Base-by-base conservation (phyloP, 2,329 filamentous ascomycete genomes). In the Pyricularia pennisetigena region DNA sequence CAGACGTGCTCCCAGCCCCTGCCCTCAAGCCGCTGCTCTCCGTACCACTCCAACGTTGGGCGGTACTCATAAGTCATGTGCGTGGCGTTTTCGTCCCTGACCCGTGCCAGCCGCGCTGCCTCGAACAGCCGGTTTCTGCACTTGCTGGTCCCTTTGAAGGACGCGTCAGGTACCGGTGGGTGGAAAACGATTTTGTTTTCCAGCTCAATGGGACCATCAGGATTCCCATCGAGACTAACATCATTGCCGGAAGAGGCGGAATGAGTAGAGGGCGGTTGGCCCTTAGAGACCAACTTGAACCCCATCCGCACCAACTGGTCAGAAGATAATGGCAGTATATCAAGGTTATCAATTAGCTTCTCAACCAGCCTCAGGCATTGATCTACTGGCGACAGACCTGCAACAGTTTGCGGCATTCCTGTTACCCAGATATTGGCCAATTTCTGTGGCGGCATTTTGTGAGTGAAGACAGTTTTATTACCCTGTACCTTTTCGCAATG, bases 21-120 rank as follows among this genome's bases (percentile, higher is more conserved):
- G 2, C 82, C 83, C 72, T 84, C 82, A 0, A 73, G 73, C 28
- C 77, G 71, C 70, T 85, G 82, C 54, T 81, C 76, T 3, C 72
- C 71, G 70, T 87, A 88, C 86, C 86, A 88, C 4, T 81, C 75
- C 69, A 77, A 69, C 1, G 85, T 87, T 9, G 82, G 79, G 61
- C 73, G 73, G 71, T 82, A 86, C 20, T 72, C 72, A 71, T 80
- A 85, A 29, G 65, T 10, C 73, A 82, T 79, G 1, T 63, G 68
- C 5, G 64, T 69, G 23, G 72, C 72, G 3, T 68, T 61, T 6
- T 69, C 66, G 23, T 75, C 69, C 68, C 16, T 73, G 70, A 49
- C 71, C 68, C 66, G 74, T 63, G 70, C 69, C 8, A 72, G 67
- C 7, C 71, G 71, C 4, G 80, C 79, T 57, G 75, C 73, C 54